Conservation (phyloP, 108 stramenopile genomes). For the Fistulifera pelliculosa region DNA sequence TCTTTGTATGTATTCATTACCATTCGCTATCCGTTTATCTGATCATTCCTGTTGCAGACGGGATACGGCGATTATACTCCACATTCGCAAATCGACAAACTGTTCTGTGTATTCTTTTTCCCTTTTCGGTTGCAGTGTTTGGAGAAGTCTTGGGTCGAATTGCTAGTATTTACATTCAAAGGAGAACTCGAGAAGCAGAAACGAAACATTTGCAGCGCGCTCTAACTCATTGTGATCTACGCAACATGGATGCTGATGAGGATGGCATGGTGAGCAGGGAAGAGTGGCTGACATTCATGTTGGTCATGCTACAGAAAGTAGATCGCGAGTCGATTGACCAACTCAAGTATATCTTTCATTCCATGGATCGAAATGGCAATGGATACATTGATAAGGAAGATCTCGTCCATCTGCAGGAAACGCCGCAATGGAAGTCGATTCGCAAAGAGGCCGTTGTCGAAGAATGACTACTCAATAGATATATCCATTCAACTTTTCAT, state of each 20-base stretch:
- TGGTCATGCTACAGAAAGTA: conserved; percentile 48
- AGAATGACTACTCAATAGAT: too few relatives aligned
- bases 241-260: conserved; percentile 27
- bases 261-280: conserved; percentile 32
- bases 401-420: not conserved
- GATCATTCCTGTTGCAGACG: too few relatives aligned
- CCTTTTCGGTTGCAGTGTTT: conserved; percentile 37
- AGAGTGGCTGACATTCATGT: conserved; percentile 41
- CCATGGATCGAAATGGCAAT: conserved; percentile 5
- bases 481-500: too few relatives aligned
- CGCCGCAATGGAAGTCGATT: not conserved
- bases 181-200: conserved; percentile 18
- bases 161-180: conserved; percentile 18
- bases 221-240: conserved; percentile 31
- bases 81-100: conserved; percentile 2
- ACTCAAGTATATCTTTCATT: conserved; percentile 7
- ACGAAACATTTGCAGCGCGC: conserved; percentile 21
- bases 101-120: conserved; percentile 39
- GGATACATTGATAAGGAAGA: conserved; percentile 1
- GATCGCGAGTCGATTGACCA: conserved; percentile 26
- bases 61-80: conserved; percentile 54
- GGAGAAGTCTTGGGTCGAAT: conserved; percentile 32
- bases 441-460: too few relatives aligned
- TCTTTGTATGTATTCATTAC: too few relatives aligned
- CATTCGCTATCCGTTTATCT: too few relatives aligned